Evolutionary conservation across 2,329 filamentous ascomycete species (phyloP).

Genomic region (Botrytis porri): DNA sequence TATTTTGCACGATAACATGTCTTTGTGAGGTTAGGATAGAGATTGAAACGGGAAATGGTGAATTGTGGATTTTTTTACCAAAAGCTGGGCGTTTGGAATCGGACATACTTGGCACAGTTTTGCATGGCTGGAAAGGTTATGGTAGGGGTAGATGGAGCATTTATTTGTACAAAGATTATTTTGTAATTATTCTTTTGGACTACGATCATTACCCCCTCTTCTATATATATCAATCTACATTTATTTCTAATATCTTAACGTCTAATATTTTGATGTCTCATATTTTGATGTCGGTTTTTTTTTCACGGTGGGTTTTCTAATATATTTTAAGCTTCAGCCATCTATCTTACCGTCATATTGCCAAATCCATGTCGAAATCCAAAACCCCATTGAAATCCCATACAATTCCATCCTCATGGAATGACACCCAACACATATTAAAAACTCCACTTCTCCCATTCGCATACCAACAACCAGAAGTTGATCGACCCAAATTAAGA

Average conservation of each 20-base stretch:
- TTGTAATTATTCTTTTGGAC: not conserved
- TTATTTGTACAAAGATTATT: not conserved
- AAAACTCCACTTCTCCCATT: not conserved
- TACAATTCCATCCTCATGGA: not conserved
- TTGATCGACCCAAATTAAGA: not conserved
- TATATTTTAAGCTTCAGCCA: not conserved
- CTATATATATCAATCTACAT: not conserved
- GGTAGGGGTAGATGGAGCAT: not conserved
- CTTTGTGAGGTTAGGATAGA: conserved; percentile 2
- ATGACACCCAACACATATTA: not conserved
- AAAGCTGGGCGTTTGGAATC: not conserved
- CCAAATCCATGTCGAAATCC: not conserved
- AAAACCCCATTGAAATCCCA: not conserved
- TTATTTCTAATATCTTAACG: not conserved
- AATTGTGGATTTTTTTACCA: not conserved
- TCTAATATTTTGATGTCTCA: not conserved
- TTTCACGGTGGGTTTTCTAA: too few species aligned
- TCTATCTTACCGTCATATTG: not conserved
- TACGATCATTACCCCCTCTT: not conserved
- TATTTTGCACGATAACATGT: conserved; percentile 20
- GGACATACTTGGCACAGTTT: not conserved
- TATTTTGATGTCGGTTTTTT: not conserved
- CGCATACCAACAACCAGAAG: not conserved
- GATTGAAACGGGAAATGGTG: not conserved
- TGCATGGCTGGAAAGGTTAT: not conserved